A percentile compares a stretch with the other conserved stretches of the same genome.
Conservation (phyloP, 169 alveolate genomes). For the Plasmodium yoelii region DNA sequence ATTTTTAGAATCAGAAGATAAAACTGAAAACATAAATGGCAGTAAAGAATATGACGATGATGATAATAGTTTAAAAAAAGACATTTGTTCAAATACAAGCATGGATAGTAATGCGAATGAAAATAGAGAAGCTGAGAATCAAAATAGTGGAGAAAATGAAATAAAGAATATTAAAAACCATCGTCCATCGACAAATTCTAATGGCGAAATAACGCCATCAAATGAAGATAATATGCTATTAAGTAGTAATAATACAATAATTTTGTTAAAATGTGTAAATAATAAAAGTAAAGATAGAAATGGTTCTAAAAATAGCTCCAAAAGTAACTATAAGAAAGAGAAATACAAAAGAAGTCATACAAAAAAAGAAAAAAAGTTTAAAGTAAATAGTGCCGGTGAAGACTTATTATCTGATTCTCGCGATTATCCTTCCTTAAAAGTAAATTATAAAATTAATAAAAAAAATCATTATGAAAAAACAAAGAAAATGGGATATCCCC, state of each 20-base stretch:
- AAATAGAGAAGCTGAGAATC: neutral
- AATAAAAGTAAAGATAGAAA: conserved; percentile 12
- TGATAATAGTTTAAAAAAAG: neutral
- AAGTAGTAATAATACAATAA: conserved; percentile 32
- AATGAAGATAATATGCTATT: neutral
- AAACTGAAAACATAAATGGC: conserved; percentile 39
- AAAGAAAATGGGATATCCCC: conserved; percentile 19
- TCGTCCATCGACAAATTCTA: no score
- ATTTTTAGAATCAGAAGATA: conserved; percentile 43
- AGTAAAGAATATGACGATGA: conserved; percentile 50
- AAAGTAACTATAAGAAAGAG: neutral
- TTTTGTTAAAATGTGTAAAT: conserved; percentile 16
- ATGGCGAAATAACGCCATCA: neutral
- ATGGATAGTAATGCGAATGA: neutral
- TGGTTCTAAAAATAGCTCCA: neutral
- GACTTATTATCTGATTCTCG: conserved; percentile 42
- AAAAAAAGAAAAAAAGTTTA: conserved; percentile 38
- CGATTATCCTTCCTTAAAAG: conserved; percentile 50
- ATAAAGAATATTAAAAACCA: neutral
- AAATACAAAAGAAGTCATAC: conserved; percentile 9
- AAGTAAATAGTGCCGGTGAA: conserved; percentile 37
- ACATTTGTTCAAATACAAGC: no score
- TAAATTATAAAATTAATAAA: conserved; percentile 68
- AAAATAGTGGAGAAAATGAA: neutral
- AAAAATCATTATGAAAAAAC: conserved; percentile 64